Percentiles rank a stretch among this genome's conserved stretches.
Conservation (phyloP, 2,329 filamentous ascomycete genomes). For the Leptographium lundbergii region DNA sequence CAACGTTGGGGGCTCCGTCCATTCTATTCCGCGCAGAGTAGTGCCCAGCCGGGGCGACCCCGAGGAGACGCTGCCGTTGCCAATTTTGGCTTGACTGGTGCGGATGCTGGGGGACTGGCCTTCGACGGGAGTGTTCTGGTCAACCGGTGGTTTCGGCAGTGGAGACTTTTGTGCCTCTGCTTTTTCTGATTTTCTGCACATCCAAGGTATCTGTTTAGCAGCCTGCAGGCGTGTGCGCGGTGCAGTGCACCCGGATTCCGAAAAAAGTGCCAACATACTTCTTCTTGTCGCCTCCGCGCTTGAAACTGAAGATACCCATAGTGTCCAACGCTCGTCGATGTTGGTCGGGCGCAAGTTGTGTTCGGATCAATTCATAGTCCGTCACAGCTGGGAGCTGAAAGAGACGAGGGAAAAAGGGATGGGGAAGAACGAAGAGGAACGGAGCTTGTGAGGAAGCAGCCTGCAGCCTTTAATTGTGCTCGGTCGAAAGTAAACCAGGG, state of each 20-base stretch:
- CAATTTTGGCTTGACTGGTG: constrained; percentile 2
- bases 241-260: too few species aligned
- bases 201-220: not conserved
- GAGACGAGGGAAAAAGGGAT: not conserved
- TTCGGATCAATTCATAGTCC: not conserved
- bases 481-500: not conserved
- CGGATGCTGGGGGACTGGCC: too few species aligned
- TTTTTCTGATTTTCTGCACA: not conserved
- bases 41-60: constrained; percentile 25
- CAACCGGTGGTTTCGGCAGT: not conserved
- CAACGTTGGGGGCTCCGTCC: constrained; percentile 1
- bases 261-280: constrained; percentile 28
- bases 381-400: not conserved
- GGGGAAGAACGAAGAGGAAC: not conserved
- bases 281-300: constrained; percentile 43
- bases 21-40: constrained; percentile 18
- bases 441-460: not conserved
- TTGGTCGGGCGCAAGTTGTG: not conserved
- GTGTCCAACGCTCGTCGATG: constrained; percentile 1
- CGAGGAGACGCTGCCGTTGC: constrained; percentile 17
- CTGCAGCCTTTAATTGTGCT: too few species aligned
- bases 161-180: not conserved
- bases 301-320: constrained; percentile 49
- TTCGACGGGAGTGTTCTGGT: constrained; percentile 12
- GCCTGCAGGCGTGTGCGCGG: too few species aligned